Conservation (phyloP, 345 rosid species). For the Pistacia atlantica region DNA sequence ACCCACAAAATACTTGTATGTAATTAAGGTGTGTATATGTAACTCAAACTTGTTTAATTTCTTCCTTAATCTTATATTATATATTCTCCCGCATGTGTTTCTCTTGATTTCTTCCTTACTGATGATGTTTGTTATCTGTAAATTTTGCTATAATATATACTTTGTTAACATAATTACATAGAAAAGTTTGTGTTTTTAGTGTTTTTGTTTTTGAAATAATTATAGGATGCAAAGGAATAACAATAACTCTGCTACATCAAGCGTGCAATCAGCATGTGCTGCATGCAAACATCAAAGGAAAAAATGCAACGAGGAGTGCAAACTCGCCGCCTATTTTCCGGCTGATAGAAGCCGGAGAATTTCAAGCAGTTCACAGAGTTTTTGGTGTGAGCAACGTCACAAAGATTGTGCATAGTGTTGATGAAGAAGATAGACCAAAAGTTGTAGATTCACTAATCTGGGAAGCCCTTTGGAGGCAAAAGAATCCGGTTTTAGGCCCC, state of each 20-base stretch:
- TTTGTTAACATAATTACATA: not conserved
- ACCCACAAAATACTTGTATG: not conserved
- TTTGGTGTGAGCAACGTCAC: constrained; percentile 59
- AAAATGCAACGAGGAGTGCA: constrained; percentile 51
- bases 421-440: constrained; percentile 45
- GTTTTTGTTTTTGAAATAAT: not conserved
- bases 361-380: constrained; percentile 53
- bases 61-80: not conserved
- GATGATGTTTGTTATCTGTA: not conserved
- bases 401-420: constrained; percentile 51
- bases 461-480: constrained; percentile 76
- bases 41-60: constrained; percentile 6
- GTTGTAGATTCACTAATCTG: constrained; percentile 69
- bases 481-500: constrained; percentile 62
- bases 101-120: not conserved
- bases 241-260: constrained; percentile 1
- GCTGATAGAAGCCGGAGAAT: constrained; percentile 36
- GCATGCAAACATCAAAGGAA: constrained; percentile 72
- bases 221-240: constrained; percentile 34
- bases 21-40: constrained; percentile 22
- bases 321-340: constrained; percentile 55
- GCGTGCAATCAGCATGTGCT: constrained; percentile 54
- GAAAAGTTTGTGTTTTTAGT: not conserved
- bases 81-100: not conserved
- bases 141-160: not conserved